Conservation (phyloP, 768 basidiomycete species). For the Suillus americanus region DNA sequence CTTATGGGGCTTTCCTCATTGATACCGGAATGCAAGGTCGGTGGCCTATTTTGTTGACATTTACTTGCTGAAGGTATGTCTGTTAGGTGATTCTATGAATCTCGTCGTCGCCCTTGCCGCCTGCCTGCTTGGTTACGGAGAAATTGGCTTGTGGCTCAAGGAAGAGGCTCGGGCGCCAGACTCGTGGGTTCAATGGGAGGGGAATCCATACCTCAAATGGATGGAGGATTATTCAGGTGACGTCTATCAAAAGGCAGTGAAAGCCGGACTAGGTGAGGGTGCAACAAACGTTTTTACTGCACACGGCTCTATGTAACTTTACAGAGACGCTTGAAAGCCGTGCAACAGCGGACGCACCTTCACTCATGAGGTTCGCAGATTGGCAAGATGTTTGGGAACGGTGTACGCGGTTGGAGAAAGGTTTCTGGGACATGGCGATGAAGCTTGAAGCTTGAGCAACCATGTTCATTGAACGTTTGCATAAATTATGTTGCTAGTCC, state of each 20-base stretch:
- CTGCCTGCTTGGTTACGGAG: slow-evolving; percentile 90
- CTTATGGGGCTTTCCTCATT: slow-evolving; percentile 85
- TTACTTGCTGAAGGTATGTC: background rate
- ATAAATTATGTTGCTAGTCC: background rate
- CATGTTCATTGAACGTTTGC: background rate
- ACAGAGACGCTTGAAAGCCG: slow-evolving; percentile 73
- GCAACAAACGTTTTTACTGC: background rate
- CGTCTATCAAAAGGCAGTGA: slow-evolving; percentile 71
- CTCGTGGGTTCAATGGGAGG: slow-evolving; percentile 57
- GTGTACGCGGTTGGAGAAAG: slow-evolving; percentile 75
- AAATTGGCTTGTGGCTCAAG: slow-evolving; percentile 84
- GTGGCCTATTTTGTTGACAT: background rate
- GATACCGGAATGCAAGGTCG: slow-evolving; percentile 73
- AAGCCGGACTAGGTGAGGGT: slow-evolving; percentile 65
- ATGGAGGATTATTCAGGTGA: slow-evolving; percentile 79
- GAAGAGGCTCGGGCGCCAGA: slow-evolving; percentile 44
- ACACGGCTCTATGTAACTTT: slow-evolving; percentile 8
- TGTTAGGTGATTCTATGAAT: slow-evolving; percentile 63
- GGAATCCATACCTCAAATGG: slow-evolving; percentile 76
- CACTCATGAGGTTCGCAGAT: slow-evolving; percentile 53
- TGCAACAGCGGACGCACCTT: slow-evolving; percentile 64
- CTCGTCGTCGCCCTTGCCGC: slow-evolving; percentile 81
- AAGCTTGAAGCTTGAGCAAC: slow-evolving; percentile 23
- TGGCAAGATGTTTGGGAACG: slow-evolving; percentile 74
- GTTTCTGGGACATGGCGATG: slow-evolving; percentile 83